A percentile compares a stretch with the other conserved stretches of the same genome.
phyloP scores from a whole-genome alignment of 352 stramenopile species.

The Globisporangium nagaii region DNA sequence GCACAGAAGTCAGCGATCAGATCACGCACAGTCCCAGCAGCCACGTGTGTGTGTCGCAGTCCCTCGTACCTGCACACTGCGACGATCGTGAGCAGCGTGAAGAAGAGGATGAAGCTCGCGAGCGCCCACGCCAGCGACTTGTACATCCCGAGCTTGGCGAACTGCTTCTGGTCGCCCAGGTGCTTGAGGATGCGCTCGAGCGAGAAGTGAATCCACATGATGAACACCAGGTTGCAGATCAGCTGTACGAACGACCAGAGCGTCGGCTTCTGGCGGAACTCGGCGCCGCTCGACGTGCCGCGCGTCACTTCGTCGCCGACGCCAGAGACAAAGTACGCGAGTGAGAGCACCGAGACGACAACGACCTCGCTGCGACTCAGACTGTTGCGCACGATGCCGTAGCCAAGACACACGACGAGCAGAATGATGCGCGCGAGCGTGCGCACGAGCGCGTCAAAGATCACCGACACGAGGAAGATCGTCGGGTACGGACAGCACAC shows the following conservation, averaged over 20 bases:
- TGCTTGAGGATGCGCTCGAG: conserved; percentile 81
- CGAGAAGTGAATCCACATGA: conserved; percentile 89
- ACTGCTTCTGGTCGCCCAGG: conserved; percentile 83
- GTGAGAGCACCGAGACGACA: conserved; percentile 54
- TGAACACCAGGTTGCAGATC: conserved; percentile 84
- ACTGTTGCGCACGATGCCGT: conserved; percentile 80
- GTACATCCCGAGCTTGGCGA: conserved; percentile 89
- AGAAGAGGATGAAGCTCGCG: conserved; percentile 84
- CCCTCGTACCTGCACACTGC: conserved; percentile 45
- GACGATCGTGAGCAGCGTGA: conserved; percentile 80
- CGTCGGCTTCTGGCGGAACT: conserved; percentile 76
- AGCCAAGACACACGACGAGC: conserved; percentile 87
- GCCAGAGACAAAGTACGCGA: conserved; percentile 73
- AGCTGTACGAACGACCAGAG: conserved; percentile 83
- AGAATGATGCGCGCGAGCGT: conserved; percentile 83
- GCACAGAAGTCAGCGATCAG: neutral
- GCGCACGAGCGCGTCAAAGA: conserved; percentile 75
- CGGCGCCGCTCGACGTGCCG: conserved; percentile 68
- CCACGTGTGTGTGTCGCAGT: too few species aligned
- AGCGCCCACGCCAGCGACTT: conserved; percentile 73
- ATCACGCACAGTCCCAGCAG: too few species aligned
- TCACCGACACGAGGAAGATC: conserved; percentile 75
- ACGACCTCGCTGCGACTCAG: conserved; percentile 45
- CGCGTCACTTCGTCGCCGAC: conserved; percentile 74
- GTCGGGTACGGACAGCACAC: conserved; percentile 88